phyloP scores from a whole-genome alignment of 208 protist genomes.

The Zelonia costaricensis region DNA sequence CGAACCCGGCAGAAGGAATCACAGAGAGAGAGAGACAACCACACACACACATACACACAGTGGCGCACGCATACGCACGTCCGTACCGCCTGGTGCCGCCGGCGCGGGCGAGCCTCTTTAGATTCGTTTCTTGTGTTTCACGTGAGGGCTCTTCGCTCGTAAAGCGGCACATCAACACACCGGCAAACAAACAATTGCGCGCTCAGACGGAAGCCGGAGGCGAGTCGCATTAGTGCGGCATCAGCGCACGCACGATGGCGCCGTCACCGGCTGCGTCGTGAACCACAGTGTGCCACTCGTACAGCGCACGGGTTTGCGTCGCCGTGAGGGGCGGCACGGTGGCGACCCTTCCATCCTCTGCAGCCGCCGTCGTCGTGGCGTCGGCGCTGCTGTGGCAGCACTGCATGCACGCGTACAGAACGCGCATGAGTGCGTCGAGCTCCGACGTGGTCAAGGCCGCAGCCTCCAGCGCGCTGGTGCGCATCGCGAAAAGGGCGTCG shows the following conservation, averaged over 20 bases:
- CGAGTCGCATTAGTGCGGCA: neutral
- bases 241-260: slow-evolving; percentile 16
- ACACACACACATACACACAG: neutral
- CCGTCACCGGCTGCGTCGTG: slow-evolving; percentile 15
- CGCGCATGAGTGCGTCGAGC: slow-evolving; percentile 20
- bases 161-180: neutral
- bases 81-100: too few species aligned
- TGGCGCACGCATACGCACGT: neutral
- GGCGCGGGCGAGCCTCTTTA: too few species aligned
- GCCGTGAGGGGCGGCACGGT: slow-evolving; percentile 1
- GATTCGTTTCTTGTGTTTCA: too few species aligned
- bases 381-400: neutral
- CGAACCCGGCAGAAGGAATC: neutral
- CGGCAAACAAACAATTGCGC: neutral
- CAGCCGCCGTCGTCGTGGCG: neutral
- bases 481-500: too few species aligned
- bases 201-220: neutral
- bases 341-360: neutral
- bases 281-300: slow-evolving; percentile 15
- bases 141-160: too few species aligned
- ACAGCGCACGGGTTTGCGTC: neutral
- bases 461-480: neutral
- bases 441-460: slow-evolving; percentile 3
- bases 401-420: slow-evolving; percentile 21
- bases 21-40: neutral